Evolutionary conservation across 73 alveolate genomes (phyloP), one percentile per base, ranked within the genome.

Genomic region (Tetrahymena borealis): DNA sequence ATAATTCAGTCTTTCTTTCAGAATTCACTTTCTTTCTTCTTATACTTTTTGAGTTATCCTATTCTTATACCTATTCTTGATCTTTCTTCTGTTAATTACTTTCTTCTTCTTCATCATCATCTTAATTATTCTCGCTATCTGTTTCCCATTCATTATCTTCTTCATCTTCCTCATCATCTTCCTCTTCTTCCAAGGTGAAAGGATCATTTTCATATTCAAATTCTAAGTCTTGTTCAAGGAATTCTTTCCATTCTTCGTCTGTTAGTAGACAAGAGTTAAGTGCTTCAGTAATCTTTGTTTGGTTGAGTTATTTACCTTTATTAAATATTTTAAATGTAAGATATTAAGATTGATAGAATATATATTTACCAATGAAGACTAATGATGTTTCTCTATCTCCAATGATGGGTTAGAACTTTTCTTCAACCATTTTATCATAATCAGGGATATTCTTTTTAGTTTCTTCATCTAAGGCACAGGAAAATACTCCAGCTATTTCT

Each of bases 361-460:
- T 79, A 32, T 79, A 28, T 32, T 90, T 90, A 36, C 93, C 93
- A 16, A 90, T 90, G 28, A 90, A 90, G 15, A 90, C 93, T 90
- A 90, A 90, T 33, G 43, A 38, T 7, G 78, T 90, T 38, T 90
- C 78, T 36, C 93, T 33, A 38, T 90, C 93, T 0, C 93, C 93
- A 32, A 90, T 90, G 28, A 39, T 31, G 1, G 43, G 41, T 13
- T 90, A 32, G 91, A 39, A 90, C 33, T 60, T 60, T 13, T n/a
- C 15, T 13, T 39, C 93, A 2, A 60, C 4, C 4, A 16, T 60
- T 1, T 37, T 33, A 40, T 60, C 43, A 18, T 90, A 39, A 32
- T 60, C 90, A 11, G 78, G 39, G 36, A 90, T 32, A 33, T 90
- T 33, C 90, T 90, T 90, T 38, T 90, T 60, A 39, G 43, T 33